Evolutionary conservation across 139 green algal species (phyloP).

Genomic region (Auxenochlorella protothecoides): DNA sequence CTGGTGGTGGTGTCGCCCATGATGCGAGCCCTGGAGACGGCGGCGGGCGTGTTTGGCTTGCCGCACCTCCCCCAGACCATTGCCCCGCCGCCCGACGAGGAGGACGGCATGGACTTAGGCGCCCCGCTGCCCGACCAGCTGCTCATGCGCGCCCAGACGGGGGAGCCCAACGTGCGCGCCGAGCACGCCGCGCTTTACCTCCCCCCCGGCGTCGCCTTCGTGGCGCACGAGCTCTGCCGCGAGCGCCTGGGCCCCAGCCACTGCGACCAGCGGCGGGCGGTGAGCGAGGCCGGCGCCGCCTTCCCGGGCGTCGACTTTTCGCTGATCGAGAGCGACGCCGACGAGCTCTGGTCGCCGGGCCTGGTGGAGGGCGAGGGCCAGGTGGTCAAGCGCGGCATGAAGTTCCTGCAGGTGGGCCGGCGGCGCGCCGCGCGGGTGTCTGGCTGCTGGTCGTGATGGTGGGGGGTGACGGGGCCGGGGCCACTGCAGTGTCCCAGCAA

Average conservation of each 20-base stretch:
- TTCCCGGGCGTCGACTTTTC: conserved; percentile 45
- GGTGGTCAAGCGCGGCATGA: conserved; percentile 25
- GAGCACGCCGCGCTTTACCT: conserved; percentile 10
- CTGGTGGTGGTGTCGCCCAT: conserved; percentile 31
- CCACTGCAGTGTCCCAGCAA: too few relatives aligned
- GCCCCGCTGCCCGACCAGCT: background rate
- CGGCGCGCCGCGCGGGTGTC: background rate
- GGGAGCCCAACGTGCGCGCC: background rate
- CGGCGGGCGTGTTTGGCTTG: conserved; percentile 22
- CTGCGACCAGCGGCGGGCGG: conserved; percentile 30
- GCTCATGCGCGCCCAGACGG: conserved; percentile 6
- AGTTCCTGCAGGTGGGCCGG: conserved; percentile 28
- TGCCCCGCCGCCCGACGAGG: background rate
- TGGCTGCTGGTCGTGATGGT: background rate
- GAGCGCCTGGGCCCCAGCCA: conserved; percentile 27
- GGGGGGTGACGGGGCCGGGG: background rate
- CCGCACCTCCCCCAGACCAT: too few relatives aligned
- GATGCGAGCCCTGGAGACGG: conserved; percentile 32
- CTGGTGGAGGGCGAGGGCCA: conserved; percentile 22
- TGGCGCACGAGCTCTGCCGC: conserved; percentile 29
- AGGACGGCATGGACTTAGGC: background rate
- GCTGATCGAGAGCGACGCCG: conserved; percentile 19
- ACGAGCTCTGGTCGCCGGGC: conserved; percentile 20
- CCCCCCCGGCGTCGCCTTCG: conserved; percentile 12
- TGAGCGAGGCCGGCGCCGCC: conserved; percentile 2